Evolutionary conservation across 73 alveolate genomes (phyloP), one percentile per base, ranked within the genome.

Genomic region (Paramecium primaurelia): DNA sequence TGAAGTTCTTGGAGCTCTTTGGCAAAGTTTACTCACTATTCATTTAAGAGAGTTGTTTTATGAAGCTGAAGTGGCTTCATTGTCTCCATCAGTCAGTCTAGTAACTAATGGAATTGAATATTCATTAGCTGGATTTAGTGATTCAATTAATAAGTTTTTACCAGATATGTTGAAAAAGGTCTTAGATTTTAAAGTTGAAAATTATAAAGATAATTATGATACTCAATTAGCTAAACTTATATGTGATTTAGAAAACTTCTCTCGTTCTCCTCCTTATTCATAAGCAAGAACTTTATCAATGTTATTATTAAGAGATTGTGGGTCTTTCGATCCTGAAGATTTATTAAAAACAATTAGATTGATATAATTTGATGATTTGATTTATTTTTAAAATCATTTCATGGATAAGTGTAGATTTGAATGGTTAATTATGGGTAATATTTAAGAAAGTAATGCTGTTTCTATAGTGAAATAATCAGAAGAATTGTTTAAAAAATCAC

Each of bases 101-200:
- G 86, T 37, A 3, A 71, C 49, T 30, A 71, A 71, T 71, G 86
- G 86, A 10, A 71, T 71, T 71, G 86, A 71, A n/a, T 34, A 34
- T 71, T 71, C 86, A 22, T n/a, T 71, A 30, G 32, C 86, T 11
- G 86, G 86, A 10, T 71, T 71, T 37, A 71, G 58, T 71, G 86
- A 71, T 12, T 59, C 77, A 59, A 59, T 59, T 59, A 22, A 59
- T 9, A 59, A 59, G 20, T 59, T 59, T 12, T 18, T 59, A 16
- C 77, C 77, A 16, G 77, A 20, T 59, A 59, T 59, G 77, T 59
- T 22, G 26, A 30, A 9, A 16, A 59, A 59, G 77, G 38, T 59
- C 5, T 30, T 59, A 26, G 77, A 59, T 8, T 59, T 59, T 59
- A 30, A 4, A 4, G 34, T 59, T 26, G 38, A 22, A 18, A 22